Evolutionary conservation across 192 early-diverging fungal genomes (phyloP).

Genomic region (Coemansia sp.): DNA sequence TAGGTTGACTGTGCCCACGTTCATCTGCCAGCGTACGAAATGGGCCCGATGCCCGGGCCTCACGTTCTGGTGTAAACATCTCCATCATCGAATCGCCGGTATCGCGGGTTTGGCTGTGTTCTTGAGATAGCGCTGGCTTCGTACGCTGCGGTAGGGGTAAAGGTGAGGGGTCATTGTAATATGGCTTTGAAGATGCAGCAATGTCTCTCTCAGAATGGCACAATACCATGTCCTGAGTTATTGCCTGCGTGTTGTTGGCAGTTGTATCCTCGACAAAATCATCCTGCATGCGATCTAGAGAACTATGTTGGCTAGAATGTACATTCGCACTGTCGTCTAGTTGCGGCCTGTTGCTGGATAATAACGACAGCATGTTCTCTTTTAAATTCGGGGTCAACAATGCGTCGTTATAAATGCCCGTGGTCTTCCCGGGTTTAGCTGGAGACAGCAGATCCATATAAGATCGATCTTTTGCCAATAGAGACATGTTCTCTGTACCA

Average conservation of each 20-base stretch:
- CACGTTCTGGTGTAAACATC: slow-evolving; percentile 48
- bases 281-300: neutral
- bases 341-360: slow-evolving; percentile 9
- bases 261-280: neutral
- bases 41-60: neutral
- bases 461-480: slow-evolving; percentile 39
- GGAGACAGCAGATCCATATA: slow-evolving; percentile 52
- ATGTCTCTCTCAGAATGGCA: neutral
- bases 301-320: neutral
- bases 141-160: neutral
- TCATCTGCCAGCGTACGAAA: neutral
- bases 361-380: slow-evolving; percentile 19
- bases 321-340: neutral
- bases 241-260: neutral
- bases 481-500: slow-evolving; percentile 19
- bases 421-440: slow-evolving; percentile 13
- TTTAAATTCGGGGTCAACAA: neutral
- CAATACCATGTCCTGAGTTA: neutral
- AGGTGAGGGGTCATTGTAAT: slow-evolving; percentile 5
- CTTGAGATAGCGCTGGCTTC: neutral
- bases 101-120: slow-evolving; percentile 13
- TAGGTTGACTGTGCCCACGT: neutral
- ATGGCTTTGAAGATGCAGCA: neutral
- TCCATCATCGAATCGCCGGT: slow-evolving; percentile 54
- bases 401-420: neutral